These are phyloP conservation scores for Chalaropsis ovoidea DNA, from an alignment of 2,329 filamentous ascomycete genomes.

Conservation along the genomic window DNA sequence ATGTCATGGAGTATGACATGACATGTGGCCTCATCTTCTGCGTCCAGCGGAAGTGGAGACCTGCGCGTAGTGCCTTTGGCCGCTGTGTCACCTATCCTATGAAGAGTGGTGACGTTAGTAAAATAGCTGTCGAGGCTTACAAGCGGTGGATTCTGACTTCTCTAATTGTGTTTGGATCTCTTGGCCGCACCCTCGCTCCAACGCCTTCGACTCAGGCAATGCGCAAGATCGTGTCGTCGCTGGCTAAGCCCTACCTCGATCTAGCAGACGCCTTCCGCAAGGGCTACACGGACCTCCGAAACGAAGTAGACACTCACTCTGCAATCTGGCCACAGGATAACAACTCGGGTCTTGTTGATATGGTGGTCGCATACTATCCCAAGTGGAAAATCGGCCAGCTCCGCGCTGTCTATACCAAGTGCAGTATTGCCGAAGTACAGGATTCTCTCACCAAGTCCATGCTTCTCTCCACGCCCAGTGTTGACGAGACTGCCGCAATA, in stretches of 20 bases:
- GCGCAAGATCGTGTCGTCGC: constrained; percentile 32
- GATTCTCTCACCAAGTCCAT: constrained; percentile 45
- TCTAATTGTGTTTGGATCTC: constrained; percentile 57
- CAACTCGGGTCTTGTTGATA: constrained; percentile 59
- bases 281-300: constrained; percentile 45
- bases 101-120: constrained; percentile 43
- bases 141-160: constrained; percentile 80
- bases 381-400: constrained; percentile 66
- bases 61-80: constrained; percentile 52
- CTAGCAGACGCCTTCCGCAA: constrained; percentile 55
- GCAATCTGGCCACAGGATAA: constrained; percentile 58
- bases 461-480: constrained; percentile 36
- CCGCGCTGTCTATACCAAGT: constrained; percentile 56
- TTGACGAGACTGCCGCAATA: constrained; percentile 39
- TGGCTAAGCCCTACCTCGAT: constrained; percentile 60
- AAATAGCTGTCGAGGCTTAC: constrained; percentile 78
- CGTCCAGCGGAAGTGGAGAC: constrained; percentile 49
- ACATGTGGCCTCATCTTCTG: constrained; percentile 56
- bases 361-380: constrained; percentile 61
- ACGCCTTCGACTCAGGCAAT: constrained; percentile 1
- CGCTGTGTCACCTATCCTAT: constrained; percentile 58
- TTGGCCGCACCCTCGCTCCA: constrained; percentile 4
- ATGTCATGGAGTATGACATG: constrained; percentile 58
- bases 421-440: constrained; percentile 46
- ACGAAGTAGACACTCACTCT: constrained; percentile 50